Base-by-base conservation (phyloP, 2,329 filamentous ascomycete species). In the Tolypocladium inflatum region DNA sequence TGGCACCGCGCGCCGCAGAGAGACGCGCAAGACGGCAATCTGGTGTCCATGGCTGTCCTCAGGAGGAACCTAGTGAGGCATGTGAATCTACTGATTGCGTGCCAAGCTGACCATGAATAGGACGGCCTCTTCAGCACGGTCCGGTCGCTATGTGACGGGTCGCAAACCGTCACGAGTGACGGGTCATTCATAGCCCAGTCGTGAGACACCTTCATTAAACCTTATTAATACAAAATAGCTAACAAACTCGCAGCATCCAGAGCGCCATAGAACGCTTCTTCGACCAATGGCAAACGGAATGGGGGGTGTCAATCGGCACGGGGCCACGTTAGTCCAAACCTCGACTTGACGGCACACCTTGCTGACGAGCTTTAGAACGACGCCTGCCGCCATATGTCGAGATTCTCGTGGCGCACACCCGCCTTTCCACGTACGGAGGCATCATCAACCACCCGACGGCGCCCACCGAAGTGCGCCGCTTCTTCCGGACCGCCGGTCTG, bases 371-470 rank as follows among this genome's bases (percentile, higher is more conserved):
- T 30, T 1, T 6, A 48, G 43, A 83, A 56, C 75, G 76, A 19
- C 77, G 76, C 1, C 77, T 90, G 0, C 87, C 87, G 0, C 86
- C 87, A 0, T 90, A 90, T 61, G 87, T 90, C 33, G 87, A 90
- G 59, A 90, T 90, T 56, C 76, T 90, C 3, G 84, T 89, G 43
- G 87, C 83, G 0, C 87, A 90, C 63, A 90, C 87, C 1, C 81
- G 86, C 33, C 75, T 90, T 1, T 90, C 87, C n/a, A 87, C 87
- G 17, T 90, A 90, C 67, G 84, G 84, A 57, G 85, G 84, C 59
- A 86, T 90, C 13, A 87, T 90, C 66, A 90, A 90, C 63, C 86
- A 90, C 60, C 85, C 85, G 1, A 89, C 85, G 0, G 87, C 87
- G 0, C 85, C 87, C 0, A 73, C 84, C 1, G 84, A 88, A 67